Conservation (phyloP, 768 basidiomycete species). For the Pleurotus pulmonarius region DNA sequence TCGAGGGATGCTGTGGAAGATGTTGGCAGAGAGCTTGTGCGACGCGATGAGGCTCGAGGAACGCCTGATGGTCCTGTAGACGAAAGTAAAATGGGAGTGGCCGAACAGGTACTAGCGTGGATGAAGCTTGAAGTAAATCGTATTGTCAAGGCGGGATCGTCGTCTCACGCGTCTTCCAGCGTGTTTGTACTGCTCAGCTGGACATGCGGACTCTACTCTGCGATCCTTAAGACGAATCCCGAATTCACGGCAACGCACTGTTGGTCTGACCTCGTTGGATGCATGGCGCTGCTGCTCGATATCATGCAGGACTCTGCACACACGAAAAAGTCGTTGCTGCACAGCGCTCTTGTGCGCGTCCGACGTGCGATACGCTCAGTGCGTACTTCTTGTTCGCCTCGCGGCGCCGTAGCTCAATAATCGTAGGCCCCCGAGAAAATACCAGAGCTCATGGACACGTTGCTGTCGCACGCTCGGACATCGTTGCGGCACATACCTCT, state of each 20-base stretch:
- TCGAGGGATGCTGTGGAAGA: constrained; percentile 72
- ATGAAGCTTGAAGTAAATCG: constrained; percentile 61
- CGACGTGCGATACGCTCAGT: constrained; percentile 70
- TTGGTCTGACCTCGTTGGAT: constrained; percentile 51
- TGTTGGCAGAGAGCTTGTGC: constrained; percentile 61
- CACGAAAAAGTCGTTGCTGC: constrained; percentile 56
- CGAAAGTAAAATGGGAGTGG: constrained; percentile 51
- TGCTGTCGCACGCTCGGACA: constrained; percentile 43
- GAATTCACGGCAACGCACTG: constrained; percentile 41
- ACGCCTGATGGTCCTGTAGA: constrained; percentile 31
- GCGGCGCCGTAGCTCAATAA: not conserved
- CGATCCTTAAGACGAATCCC: constrained; percentile 40
- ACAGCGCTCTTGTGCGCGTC: constrained; percentile 54
- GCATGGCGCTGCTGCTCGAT: constrained; percentile 60
- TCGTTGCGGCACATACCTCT: constrained; percentile 43
- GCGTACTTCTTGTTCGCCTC: constrained; percentile 18
- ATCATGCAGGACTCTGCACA: constrained; percentile 42
- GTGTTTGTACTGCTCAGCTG: constrained; percentile 70
- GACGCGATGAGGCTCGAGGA: constrained; percentile 55
- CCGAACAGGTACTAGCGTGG: constrained; percentile 77
- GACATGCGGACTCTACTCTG: constrained; percentile 60
- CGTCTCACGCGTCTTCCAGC: constrained; percentile 56
- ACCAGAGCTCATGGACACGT: constrained; percentile 44
- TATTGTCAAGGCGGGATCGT: constrained; percentile 46
- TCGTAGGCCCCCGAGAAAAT: constrained; percentile 39